These are phyloP conservation scores for Aaosphaeria arxii DNA, from an alignment of 2,329 filamentous ascomycete genomes.

Conservation along the genomic window DNA sequence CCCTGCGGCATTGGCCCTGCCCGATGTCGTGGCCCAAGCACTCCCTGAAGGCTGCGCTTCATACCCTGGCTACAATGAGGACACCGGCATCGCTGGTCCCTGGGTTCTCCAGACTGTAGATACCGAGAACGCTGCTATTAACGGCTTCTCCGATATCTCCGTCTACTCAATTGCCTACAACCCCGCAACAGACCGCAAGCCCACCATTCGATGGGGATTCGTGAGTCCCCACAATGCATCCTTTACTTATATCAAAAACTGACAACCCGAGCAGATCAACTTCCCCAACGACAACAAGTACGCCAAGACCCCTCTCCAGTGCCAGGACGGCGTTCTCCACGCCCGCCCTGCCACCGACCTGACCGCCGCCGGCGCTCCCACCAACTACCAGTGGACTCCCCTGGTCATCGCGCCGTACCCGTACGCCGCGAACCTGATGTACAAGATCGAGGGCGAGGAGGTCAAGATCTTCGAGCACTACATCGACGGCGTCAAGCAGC, in stretches of 20 bases:
- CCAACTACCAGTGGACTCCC: constrained; percentile 8
- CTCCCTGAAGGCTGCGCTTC: constrained; percentile 9
- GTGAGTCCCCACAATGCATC: constrained; percentile 2
- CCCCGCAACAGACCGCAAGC: constrained; percentile 4
- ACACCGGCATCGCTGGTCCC: constrained; percentile 10
- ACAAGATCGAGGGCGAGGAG: constrained; percentile 10
- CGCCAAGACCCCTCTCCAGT: constrained; percentile 13
- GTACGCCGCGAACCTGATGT: constrained; percentile 13
- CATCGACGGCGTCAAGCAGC: constrained; percentile 14
- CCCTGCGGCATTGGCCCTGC: background rate
- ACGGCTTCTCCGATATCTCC: constrained; percentile 8
- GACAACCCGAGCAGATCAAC: constrained; percentile 9
- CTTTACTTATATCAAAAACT: background rate
- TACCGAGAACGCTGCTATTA: constrained; percentile 14
- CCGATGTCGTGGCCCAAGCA: background rate
- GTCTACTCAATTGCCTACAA: constrained; percentile 7
- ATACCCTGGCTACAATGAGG: constrained; percentile 13
- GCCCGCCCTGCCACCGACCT: constrained; percentile 8
- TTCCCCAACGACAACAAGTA: constrained; percentile 12
- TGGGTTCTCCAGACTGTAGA: constrained; percentile 9
- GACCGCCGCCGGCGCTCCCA: constrained; percentile 9
- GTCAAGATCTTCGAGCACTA: constrained; percentile 18
- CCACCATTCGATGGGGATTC: constrained; percentile 11
- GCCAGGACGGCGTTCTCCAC: constrained; percentile 8
- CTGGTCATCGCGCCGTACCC: constrained; percentile 11